Conservation (phyloP, 1,284 basidiomycete species). For the Rhizoctonia solani region DNA sequence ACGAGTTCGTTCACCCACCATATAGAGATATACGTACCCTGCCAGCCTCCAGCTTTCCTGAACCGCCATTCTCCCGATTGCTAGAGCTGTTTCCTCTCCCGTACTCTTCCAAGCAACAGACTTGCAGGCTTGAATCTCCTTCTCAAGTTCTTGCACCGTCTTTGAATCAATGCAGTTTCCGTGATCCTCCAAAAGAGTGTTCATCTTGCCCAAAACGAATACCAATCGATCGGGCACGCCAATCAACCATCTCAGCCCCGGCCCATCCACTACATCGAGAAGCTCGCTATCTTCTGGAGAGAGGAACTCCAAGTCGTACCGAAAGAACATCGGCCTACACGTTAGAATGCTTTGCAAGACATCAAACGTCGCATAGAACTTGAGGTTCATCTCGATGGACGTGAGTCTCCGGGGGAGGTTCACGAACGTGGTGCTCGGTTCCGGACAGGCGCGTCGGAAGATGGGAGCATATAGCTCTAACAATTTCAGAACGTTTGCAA, state of each 20-base stretch:
- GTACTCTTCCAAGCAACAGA: background rate
- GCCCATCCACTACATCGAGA: background rate
- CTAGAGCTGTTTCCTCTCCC: background rate
- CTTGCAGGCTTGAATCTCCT: background rate
- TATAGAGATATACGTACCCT: constrained; percentile 7
- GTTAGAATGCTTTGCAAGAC: background rate
- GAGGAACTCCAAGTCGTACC: background rate
- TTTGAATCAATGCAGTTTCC: constrained; percentile 1
- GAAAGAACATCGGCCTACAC: constrained; percentile 5
- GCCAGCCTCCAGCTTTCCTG: constrained; percentile 19
- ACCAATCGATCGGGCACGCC: constrained; percentile 18
- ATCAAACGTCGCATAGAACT: constrained; percentile 2
- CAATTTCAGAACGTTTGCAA: too few species aligned
- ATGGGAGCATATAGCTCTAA: too few species aligned
- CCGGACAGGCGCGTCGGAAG: too few species aligned
- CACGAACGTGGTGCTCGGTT: background rate
- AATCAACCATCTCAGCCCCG: constrained; percentile 10
- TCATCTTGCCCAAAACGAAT: constrained; percentile 1
- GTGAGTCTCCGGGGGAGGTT: background rate
- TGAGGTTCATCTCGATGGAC: background rate
- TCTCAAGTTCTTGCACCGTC: constrained; percentile 1
- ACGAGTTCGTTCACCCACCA: background rate
- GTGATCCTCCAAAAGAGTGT: constrained; percentile 9
- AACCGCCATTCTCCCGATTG: constrained; percentile 6
- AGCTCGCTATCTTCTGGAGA: background rate